Evolutionary conservation across 116 monocot species (phyloP).

Genomic region (Iris pallida): DNA sequence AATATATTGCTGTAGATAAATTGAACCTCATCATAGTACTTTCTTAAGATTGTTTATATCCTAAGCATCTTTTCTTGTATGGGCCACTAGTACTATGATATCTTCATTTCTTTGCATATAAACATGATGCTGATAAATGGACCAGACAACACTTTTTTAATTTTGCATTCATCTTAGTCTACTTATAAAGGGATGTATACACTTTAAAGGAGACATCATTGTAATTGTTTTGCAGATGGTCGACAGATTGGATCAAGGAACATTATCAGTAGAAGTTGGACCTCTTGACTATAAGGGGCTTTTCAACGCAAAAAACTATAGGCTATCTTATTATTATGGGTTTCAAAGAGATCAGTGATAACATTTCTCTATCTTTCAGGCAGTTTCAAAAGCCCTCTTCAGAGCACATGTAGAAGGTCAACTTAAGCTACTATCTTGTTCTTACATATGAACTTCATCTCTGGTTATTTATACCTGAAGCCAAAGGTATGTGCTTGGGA

Average conservation of each 20-base stretch:
- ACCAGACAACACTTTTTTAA: too few species aligned
- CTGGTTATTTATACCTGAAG: conserved; percentile 12
- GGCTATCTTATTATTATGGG: conserved; percentile 13
- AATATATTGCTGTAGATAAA: too few species aligned
- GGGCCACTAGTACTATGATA: not conserved
- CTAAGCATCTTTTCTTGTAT: too few species aligned
- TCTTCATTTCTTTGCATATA: not conserved
- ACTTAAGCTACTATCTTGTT: conserved; percentile 60
- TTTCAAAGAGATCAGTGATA: conserved; percentile 9
- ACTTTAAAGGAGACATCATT: not conserved
- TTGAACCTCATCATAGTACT: too few species aligned
- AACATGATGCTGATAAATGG: not conserved
- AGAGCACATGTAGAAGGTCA: conserved; percentile 96
- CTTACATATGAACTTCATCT: not conserved
- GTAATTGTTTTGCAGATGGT: conserved; percentile 61
- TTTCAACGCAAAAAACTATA: conserved; percentile 49
- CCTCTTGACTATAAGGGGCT: conserved; percentile 89
- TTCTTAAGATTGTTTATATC: too few species aligned
- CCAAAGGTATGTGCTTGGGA: not conserved
- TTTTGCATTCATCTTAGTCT: not conserved
- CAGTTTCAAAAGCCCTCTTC: conserved; percentile 84
- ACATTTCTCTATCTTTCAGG: conserved; percentile 45
- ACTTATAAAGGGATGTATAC: not conserved
- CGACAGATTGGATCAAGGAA: conserved; percentile 91
- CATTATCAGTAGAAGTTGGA: conserved; percentile 58